Evolutionary conservation across 768 basidiomycete genomes (phyloP), one percentile per base, ranked within the genome.

Genomic region (Boletus tylopilopsis): DNA sequence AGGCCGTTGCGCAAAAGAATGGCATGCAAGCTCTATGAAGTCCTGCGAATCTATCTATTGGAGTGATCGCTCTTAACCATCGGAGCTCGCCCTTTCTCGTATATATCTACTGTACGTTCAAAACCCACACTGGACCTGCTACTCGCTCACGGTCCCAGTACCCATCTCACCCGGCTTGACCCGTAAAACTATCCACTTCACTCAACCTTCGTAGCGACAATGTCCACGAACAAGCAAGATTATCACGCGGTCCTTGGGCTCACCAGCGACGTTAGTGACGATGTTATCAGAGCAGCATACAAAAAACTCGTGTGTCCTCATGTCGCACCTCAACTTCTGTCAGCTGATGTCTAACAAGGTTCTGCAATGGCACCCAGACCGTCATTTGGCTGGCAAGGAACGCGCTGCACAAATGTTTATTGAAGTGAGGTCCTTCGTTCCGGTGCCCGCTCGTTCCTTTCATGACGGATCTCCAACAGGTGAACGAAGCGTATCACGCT

Each of bases 311-410:
- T 84, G 69, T 58, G 70, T 62, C 30, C 45, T 54, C 51, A 49
- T 30, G 29, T 30, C 12, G n/a, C 51, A 49, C 47, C 60, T 66
- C 46, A 53, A 11, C 58, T 56, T 67, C 48, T 59, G 50, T 58
- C 41, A 41, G 36, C 55, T 58, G 47, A 58, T 19, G 27, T 44
- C 29, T 25, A 52, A 32, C 27, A 53, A 78, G 83, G 82, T 81
- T 55, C 68, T 85, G 47, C 75, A 73, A 59, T 86, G 83, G 81
- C 82, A 85, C 56, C 82, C 83, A 54, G 82, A 85, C 67, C 81
- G 81, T 51, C 80, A 82, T 64, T 57, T 64, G 19, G 64, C 71
- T 23, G 72, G 76, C 51, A 79, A 76, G 60, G 77, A 82, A 49
- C 62, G 64, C 39, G 79, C 81, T 16, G 76, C 76, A 43, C 73